A percentile compares a stretch with the other conserved stretches of the same genome.
Conservation (phyloP, 192 early-diverging fungal genomes). For the Coemansia sp. region DNA sequence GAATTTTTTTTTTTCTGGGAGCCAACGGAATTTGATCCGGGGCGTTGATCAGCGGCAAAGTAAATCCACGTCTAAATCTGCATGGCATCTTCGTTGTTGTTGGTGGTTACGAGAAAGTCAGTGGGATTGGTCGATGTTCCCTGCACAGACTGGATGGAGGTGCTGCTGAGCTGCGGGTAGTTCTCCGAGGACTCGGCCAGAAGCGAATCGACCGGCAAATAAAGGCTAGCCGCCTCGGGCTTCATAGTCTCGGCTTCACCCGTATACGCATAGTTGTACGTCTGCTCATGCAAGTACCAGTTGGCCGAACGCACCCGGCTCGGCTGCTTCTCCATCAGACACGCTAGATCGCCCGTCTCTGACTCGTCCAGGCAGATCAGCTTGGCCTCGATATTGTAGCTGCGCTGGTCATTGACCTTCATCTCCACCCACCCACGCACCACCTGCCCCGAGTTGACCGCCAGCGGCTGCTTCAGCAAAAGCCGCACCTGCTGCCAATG, state of each 20-base stretch:
- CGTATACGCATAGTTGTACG: constrained; percentile 70
- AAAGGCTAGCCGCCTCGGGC: constrained; percentile 37
- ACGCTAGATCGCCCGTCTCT: constrained; percentile 16
- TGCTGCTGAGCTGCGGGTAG: too few species aligned
- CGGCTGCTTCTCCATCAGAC: constrained; percentile 9
- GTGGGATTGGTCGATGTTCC: constrained; percentile 10
- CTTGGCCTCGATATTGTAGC: constrained; percentile 80
- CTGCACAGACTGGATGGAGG: constrained; percentile 9
- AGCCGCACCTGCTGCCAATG: constrained; percentile 99
- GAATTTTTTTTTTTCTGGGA: too few species aligned
- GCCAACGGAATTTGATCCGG: too few species aligned
- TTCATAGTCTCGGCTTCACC: constrained; percentile 22
- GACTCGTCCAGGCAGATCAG: constrained; percentile 40
- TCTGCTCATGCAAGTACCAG: constrained; percentile 93
- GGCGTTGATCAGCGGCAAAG: neutral
- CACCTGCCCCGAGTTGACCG: constrained; percentile 84
- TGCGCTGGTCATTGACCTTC: constrained; percentile 84
- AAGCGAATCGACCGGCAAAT: constrained; percentile 28
- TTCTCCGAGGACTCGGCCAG: constrained; percentile 29
- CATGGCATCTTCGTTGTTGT: constrained; percentile 2
- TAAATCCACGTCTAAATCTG: neutral
- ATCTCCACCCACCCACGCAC: constrained; percentile 82
- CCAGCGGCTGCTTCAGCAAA: constrained; percentile 87
- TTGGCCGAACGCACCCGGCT: constrained; percentile 54
- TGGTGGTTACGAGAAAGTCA: constrained; percentile 24